Percentiles rank a stretch among this genome's conserved stretches.
phyloP scores from a whole-genome alignment of 1,139 yeast species.

The Blastobotrys arbuscula region DNA sequence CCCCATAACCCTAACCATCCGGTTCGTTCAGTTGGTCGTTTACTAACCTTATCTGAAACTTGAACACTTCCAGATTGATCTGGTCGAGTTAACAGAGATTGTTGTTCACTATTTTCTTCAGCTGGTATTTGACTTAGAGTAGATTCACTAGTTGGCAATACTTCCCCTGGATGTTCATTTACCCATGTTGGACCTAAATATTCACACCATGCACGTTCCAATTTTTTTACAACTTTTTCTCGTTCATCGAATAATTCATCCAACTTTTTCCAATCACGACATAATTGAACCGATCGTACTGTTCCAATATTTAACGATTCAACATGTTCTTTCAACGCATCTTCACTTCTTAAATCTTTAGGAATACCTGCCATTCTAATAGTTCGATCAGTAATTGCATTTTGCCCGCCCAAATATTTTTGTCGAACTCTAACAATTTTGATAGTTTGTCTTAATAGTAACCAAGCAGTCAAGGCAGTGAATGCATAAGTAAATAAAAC shows the following conservation, averaged over 20 bases:
- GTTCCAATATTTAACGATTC: slow-evolving; percentile 75
- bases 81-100: too few species aligned
- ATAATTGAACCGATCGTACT: slow-evolving; percentile 69
- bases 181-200: slow-evolving; percentile 46
- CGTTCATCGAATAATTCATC: slow-evolving; percentile 62
- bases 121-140: slow-evolving; percentile 2
- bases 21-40: slow-evolving; percentile 39
- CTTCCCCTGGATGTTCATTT: slow-evolving; percentile 8
- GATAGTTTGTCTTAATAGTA: slow-evolving; percentile 62
- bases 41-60: background rate
- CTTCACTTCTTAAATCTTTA: slow-evolving; percentile 64
- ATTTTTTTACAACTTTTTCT: slow-evolving; percentile 43
- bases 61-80: slow-evolving; percentile 12
- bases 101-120: slow-evolving; percentile 10
- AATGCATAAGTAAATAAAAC: slow-evolving; percentile 83
- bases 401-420: slow-evolving; percentile 76
- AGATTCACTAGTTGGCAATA: slow-evolving; percentile 1
- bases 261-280: slow-evolving; percentile 77
- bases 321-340: slow-evolving; percentile 62
- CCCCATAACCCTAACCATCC: slow-evolving; percentile 53
- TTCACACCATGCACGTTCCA: slow-evolving; percentile 75
- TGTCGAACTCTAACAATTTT: slow-evolving; percentile 75
- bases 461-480: slow-evolving; percentile 60
- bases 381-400: slow-evolving; percentile 88
- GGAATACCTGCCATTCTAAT: slow-evolving; percentile 91